Conservation (phyloP, 2,329 filamentous ascomycete genomes). For the Pseudopyricularia javanii region DNA sequence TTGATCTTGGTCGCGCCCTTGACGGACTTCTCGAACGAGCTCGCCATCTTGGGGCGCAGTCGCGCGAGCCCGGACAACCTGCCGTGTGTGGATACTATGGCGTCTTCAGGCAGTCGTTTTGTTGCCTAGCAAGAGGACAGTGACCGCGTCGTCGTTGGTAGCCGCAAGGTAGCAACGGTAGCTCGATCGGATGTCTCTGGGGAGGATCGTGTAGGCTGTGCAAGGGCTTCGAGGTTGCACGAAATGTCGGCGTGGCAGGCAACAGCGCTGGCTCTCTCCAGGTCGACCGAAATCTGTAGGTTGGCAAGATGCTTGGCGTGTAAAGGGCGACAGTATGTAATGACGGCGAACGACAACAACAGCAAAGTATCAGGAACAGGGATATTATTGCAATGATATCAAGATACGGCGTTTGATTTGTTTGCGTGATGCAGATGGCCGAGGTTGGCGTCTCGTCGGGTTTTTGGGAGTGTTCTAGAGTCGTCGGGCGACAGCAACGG, state of each 20-base stretch:
- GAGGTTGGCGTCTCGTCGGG: neutral
- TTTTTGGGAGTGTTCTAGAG: neutral
- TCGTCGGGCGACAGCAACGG: neutral
- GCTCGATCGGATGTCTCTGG: neutral
- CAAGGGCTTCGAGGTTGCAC: no score
- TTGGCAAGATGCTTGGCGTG: no score
- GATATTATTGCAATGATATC: neutral
- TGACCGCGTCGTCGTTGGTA: neutral
- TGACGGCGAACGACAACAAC: no score
- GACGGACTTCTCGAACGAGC: constrained; percentile 96
- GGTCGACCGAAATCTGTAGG: no score
- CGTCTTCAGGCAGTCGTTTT: neutral
- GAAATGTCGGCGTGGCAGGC: no score
- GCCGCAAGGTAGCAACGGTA: neutral
- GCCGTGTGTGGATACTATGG: neutral
- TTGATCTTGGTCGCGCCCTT: constrained; percentile 98
- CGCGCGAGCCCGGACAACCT: neutral
- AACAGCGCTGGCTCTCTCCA: no score
- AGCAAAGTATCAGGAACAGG: neutral
- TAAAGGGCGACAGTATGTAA: no score
- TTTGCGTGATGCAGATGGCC: neutral
- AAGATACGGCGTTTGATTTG: neutral
- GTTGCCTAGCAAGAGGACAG: neutral
- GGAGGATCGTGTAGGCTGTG: neutral
- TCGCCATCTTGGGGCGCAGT: constrained; percentile 44